These are phyloP conservation scores for Saccharomyces hybrid DNA, from an alignment of 1,139 yeast species.

Conservation along the genomic window DNA sequence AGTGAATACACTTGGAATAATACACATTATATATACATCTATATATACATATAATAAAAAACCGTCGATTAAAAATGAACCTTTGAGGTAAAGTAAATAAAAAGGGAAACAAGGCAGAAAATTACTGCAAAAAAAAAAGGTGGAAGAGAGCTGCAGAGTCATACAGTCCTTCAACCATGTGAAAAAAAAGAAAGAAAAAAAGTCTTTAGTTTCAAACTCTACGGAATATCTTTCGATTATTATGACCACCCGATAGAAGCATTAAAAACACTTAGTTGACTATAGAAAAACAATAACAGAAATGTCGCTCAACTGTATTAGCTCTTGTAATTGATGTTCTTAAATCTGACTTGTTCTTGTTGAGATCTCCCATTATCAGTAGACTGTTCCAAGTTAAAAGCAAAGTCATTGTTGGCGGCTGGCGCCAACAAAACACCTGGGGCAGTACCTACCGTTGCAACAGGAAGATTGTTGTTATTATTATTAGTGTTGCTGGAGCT, in stretches of 20 bases:
- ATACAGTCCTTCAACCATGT: not conserved
- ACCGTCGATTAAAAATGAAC: not conserved
- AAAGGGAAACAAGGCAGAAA: not conserved
- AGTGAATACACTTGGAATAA: not conserved
- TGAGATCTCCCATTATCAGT: not conserved
- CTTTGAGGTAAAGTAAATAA: not conserved
- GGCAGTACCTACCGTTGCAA: not conserved
- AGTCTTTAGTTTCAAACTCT: conserved; percentile 53
- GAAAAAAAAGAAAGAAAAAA: conserved; percentile 42
- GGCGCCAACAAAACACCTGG: not conserved
- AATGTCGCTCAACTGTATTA: not conserved
- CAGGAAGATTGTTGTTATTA: not conserved
- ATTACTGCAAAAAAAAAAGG: not conserved
- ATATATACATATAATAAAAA: not conserved
- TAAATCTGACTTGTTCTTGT: conserved; percentile 6
- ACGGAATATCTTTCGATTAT: conserved; percentile 45
- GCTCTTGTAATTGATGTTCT: conserved; percentile 9
- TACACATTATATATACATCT: not conserved
- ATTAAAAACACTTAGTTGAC: conserved; percentile 48
- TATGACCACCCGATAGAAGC: conserved; percentile 76
- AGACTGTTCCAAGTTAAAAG: not conserved
- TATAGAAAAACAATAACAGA: not conserved
- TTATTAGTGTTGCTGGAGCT: not conserved
- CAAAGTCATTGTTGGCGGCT: not conserved
- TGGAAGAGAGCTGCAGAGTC: not conserved